A percentile compares a stretch with the other conserved stretches of the same genome.
Evolutionary conservation across 768 basidiomycete genomes (phyloP).

Genomic region (Udeniomyces megalosporus): DNA sequence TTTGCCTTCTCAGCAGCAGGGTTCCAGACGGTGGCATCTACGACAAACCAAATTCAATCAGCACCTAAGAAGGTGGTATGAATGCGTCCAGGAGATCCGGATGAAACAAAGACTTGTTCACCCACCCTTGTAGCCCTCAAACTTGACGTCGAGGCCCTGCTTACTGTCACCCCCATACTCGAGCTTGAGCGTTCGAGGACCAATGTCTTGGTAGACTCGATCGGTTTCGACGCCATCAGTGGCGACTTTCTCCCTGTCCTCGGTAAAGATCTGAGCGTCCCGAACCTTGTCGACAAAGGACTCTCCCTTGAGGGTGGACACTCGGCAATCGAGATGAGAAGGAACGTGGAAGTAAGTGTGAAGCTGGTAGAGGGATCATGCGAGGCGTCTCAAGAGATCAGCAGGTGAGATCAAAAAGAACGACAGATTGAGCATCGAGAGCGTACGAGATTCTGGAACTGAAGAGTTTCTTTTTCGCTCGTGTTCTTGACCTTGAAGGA

Average conservation of each 20-base stretch:
- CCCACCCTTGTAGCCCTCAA: neutral
- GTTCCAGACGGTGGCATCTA: conserved; percentile 55
- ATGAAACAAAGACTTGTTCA: neutral
- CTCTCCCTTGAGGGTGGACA: conserved; percentile 49
- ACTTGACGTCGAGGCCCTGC: conserved; percentile 15
- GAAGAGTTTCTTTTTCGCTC: conserved; percentile 39
- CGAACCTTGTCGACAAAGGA: conserved; percentile 58
- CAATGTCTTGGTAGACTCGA: conserved; percentile 55
- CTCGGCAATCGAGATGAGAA: conserved; percentile 36
- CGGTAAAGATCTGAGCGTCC: conserved; percentile 28
- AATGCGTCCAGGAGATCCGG: neutral
- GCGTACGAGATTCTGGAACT: conserved; percentile 65
- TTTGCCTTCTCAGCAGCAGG: conserved; percentile 53
- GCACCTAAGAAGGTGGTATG: neutral
- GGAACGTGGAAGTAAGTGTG: conserved; percentile 65
- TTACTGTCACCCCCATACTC: conserved; percentile 18
- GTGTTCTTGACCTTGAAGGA: conserved; percentile 65
- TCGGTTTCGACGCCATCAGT: conserved; percentile 49
- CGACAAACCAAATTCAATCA: too few species aligned
- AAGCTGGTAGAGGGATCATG: conserved; percentile 29
- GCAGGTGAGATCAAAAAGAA: neutral
- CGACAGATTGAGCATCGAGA: neutral
- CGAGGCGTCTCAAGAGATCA: neutral
- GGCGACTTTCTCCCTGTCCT: conserved; percentile 48
- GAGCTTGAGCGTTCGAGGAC: conserved; percentile 33